A percentile compares a stretch with the other conserved stretches of the same genome.
Conservation (phyloP, 768 basidiomycete species). For the Lactifluus hygrophoroides region DNA sequence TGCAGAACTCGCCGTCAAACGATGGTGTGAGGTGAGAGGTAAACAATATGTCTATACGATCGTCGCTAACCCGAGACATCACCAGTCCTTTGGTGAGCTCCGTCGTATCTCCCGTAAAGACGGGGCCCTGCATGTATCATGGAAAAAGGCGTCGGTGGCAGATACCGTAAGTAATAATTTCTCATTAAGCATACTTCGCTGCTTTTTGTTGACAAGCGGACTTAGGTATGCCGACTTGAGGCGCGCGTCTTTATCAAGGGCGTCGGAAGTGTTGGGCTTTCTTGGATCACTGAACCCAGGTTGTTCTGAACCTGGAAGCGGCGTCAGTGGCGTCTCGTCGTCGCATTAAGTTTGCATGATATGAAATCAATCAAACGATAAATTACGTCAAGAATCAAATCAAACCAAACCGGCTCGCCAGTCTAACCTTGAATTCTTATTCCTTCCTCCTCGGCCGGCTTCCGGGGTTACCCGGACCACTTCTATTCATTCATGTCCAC, state of each 20-base stretch:
- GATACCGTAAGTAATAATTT: slow-evolving; percentile 16
- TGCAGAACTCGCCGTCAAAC: slow-evolving; percentile 17
- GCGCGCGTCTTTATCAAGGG: slow-evolving; percentile 19
- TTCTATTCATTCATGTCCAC: slow-evolving; percentile 2
- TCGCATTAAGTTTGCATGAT: neutral
- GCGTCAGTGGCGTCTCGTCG: neutral
- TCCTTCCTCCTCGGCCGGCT: slow-evolving; percentile 14
- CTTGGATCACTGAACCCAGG: slow-evolving; percentile 14
- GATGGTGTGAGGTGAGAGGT: slow-evolving; percentile 20
- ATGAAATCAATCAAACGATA: neutral
- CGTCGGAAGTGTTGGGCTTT: slow-evolving; percentile 19
- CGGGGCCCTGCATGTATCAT: slow-evolving; percentile 17
- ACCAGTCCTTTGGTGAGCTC: slow-evolving; percentile 18
- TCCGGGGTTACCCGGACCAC: slow-evolving; percentile 5
- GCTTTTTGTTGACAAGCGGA: slow-evolving; percentile 12
- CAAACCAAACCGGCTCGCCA: slow-evolving; percentile 6
- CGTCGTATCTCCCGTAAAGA: slow-evolving; percentile 17
- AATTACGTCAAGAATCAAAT: neutral
- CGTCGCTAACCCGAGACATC: neutral
- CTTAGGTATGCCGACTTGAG: slow-evolving; percentile 21
- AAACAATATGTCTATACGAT: neutral
- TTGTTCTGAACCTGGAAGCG: slow-evolving; percentile 15
- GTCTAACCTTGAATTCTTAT: slow-evolving; percentile 1
- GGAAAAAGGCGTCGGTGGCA: slow-evolving; percentile 19
- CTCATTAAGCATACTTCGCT: neutral